These are phyloP conservation scores for Fusarium albidum DNA, from an alignment of 2,329 filamentous ascomycete genomes.

Conservation along the genomic window DNA sequence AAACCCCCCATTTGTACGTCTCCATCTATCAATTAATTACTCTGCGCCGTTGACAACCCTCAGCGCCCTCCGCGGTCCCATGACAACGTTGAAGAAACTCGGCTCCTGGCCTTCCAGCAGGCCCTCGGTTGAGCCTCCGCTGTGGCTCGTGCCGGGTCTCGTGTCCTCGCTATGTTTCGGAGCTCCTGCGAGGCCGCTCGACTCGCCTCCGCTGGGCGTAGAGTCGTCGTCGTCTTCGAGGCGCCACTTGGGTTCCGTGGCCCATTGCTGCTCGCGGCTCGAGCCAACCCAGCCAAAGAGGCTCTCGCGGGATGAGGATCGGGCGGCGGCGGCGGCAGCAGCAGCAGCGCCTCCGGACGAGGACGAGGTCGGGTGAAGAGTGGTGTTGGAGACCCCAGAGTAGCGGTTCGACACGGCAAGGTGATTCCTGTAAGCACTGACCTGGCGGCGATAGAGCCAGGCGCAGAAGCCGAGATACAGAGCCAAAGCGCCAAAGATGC, in stretches of 20 bases:
- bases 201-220: constrained; percentile 30
- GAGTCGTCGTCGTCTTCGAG: constrained; percentile 37
- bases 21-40: constrained; percentile 8
- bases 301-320: constrained; percentile 33
- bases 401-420: constrained; percentile 71
- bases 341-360: constrained; percentile 37
- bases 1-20: too few relatives aligned
- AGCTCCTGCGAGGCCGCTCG: constrained; percentile 34
- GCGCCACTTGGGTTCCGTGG: constrained; percentile 43
- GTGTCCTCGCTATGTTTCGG: constrained; percentile 39
- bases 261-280: constrained; percentile 30
- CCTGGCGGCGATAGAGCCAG: constrained; percentile 77
- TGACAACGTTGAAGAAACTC: constrained; percentile 73
- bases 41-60: constrained; percentile 69
- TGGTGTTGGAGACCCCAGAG: constrained; percentile 52
- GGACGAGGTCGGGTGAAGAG: constrained; percentile 39
- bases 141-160: constrained; percentile 38
- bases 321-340: constrained; percentile 1
- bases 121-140: constrained; percentile 55
- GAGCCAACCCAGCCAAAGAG: constrained; percentile 46
- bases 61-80: constrained; percentile 73
- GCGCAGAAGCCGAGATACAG: constrained; percentile 75
- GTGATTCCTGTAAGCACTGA: constrained; percentile 74
- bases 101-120: constrained; percentile 70
- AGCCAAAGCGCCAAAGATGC: constrained; percentile 68